phyloP scores from a whole-genome alignment of 2,329 filamentous ascomycete species.

The Apiospora aurea region DNA sequence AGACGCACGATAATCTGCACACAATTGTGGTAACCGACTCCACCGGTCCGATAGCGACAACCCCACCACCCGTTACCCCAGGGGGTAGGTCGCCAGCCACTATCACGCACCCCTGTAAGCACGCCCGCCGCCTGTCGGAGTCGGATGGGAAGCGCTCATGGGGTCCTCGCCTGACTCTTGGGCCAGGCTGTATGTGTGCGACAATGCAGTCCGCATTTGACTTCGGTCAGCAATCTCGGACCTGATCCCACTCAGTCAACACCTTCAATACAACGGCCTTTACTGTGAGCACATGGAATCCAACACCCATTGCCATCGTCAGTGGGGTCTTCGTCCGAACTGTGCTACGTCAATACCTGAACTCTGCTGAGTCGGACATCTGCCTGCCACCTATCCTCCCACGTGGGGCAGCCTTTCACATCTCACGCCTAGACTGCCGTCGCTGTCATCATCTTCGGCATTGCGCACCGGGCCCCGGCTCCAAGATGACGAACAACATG shows the following conservation, averaged over 20 bases:
- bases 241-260: neutral
- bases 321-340: neutral
- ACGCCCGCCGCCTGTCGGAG: neutral
- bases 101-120: neutral
- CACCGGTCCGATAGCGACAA: neutral
- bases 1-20: neutral
- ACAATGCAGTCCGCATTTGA: neutral
- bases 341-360: neutral
- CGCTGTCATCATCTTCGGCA: neutral
- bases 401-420: neutral
- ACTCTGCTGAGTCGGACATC: neutral
- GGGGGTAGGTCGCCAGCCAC: constrained; percentile 8
- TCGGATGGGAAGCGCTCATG: neutral
- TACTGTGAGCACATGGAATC: neutral
- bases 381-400: neutral
- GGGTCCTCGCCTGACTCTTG: constrained; percentile 7
- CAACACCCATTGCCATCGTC: neutral
- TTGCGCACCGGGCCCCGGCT: neutral
- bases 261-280: neutral
- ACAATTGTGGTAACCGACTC: neutral
- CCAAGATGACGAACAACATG: constrained; percentile 18
- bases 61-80: constrained; percentile 17
- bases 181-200: neutral
- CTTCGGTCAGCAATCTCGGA: neutral
- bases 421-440: neutral